phyloP scores from a whole-genome alignment of 2,329 filamentous ascomycete genomes.

The Penicillium expansum region DNA sequence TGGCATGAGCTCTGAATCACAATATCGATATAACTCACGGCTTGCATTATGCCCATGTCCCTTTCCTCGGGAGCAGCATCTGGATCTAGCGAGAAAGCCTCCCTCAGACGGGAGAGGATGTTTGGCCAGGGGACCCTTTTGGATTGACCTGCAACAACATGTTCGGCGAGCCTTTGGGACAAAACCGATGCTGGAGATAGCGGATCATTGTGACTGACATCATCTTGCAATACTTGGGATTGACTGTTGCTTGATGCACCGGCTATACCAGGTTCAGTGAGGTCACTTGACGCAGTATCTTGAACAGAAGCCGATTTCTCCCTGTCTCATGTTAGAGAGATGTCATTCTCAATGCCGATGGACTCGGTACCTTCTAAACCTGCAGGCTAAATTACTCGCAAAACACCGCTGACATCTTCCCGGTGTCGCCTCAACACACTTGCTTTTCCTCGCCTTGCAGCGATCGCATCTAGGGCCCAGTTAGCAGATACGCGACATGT shows the following conservation, averaged over 20 bases:
- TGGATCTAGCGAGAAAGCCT: slow-evolving; percentile 16
- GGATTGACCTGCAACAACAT: slow-evolving; percentile 12
- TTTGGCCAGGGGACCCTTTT: slow-evolving; percentile 13
- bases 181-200: slow-evolving; percentile 9
- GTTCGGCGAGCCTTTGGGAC: slow-evolving; percentile 12
- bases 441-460: slow-evolving; percentile 39
- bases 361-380: slow-evolving; percentile 16
- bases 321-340: not conserved
- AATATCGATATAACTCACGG: slow-evolving; percentile 3
- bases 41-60: slow-evolving; percentile 16
- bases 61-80: slow-evolving; percentile 5
- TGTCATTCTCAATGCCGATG: not conserved
- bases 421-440: slow-evolving; percentile 30
- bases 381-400: slow-evolving; percentile 4
- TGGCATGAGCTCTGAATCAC: not conserved
- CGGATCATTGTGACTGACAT: slow-evolving; percentile 23
- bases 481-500: not conserved
- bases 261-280: not conserved
- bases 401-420: slow-evolving; percentile 32
- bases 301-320: not conserved
- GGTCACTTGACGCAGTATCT: not conserved
- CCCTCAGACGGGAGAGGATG: slow-evolving; percentile 16
- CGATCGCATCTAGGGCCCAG: slow-evolving; percentile 27
- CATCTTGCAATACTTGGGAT: not conserved
- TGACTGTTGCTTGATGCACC: not conserved